A percentile compares a stretch with the other conserved stretches of the same genome.
Conservation (phyloP, 306 rosid species). For the Begonia masoniana region DNA sequence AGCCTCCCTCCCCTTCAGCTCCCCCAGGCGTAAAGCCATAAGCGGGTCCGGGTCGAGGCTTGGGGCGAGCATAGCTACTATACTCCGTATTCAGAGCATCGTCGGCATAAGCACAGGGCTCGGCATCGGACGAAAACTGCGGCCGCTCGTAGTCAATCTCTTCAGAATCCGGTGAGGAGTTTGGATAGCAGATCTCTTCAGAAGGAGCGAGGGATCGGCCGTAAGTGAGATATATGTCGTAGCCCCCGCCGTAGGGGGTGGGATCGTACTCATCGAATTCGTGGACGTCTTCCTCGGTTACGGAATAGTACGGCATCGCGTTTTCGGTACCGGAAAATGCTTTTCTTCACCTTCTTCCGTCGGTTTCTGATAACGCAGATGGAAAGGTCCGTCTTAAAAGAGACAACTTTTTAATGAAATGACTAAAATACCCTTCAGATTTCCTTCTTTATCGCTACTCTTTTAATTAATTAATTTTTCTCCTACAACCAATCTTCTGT, state of each 20-base stretch:
- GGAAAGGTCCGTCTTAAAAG: no score
- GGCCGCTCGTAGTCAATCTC: constrained; percentile 75
- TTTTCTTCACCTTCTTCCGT: no score
- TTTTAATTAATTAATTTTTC: no score
- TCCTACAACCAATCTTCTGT: no score
- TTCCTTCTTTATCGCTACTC: no score
- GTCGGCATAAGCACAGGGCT: constrained; percentile 63
- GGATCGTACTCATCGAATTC: constrained; percentile 41
- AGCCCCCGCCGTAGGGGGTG: constrained; percentile 37
- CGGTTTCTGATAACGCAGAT: no score
- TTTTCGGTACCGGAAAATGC: not conserved
- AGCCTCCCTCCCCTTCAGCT: constrained; percentile 12
- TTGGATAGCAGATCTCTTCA: constrained; percentile 52
- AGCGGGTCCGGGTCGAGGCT: constrained; percentile 31
- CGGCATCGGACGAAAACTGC: constrained; percentile 27
- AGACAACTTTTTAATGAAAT: no score
- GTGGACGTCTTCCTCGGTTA: constrained; percentile 13
- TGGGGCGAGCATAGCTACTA: constrained; percentile 51
- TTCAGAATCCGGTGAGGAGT: constrained; percentile 17
- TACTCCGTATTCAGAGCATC: constrained; percentile 58
- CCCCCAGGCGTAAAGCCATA: constrained; percentile 6
- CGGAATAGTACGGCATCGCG: constrained; percentile 34
- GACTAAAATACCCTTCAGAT: no score
- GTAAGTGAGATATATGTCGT: constrained; percentile 23
- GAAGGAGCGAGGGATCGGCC: constrained; percentile 24